Evolutionary conservation across 2,329 filamentous ascomycete genomes (phyloP), one percentile per base, ranked within the genome.

Genomic region (Botrytis deweyae): DNA sequence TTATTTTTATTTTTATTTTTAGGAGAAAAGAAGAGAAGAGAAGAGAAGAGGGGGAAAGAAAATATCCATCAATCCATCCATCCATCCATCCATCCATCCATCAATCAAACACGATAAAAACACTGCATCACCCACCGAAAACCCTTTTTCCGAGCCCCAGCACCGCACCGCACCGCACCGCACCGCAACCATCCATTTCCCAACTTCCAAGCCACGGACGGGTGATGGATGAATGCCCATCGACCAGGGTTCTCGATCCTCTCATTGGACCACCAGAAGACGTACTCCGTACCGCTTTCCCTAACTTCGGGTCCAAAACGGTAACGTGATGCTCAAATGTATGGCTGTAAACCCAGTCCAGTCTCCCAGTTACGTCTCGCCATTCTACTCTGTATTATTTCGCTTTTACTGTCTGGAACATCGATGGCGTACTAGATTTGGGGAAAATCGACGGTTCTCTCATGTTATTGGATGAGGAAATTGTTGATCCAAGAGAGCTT

Each of bases 241-340:
- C 70, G 69, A 75, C 64, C 75, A 79, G 75, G 79, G 76, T 74
- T 78, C 55, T 77, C 68, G 36, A 52, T 29, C 52, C n/a, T 72
- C 69, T 78, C 38, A 80, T 80, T 80, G 78, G 79, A 33, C 63
- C 38, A 29, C 46, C 14, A 29, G 36, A 68, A 36, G 44, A 49
- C 58, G 61, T 70, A 70, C 74, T 73, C 40, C 52, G 61, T 70
- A 70, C 74, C 73, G 73, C 73, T 73, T 76, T 73, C 55, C 75
- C 71, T 59, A 74, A 59, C 63, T 77, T 77, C 75, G 79, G 76
- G 64, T 73, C 73, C 72, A 58, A 73, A 68, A 64, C 44, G 72
- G 75, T 80, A 79, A 80, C 79, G 79, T 81, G 79, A 81, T 73
- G 73, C 67, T 71, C 73, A 77, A 74, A 64, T 76, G 79, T 77